A percentile compares a stretch with the other conserved stretches of the same genome.
These are phyloP conservation scores for Aspergillus quadrilineatus DNA, from an alignment of 2,329 filamentous ascomycete genomes.

Conservation along the genomic window DNA sequence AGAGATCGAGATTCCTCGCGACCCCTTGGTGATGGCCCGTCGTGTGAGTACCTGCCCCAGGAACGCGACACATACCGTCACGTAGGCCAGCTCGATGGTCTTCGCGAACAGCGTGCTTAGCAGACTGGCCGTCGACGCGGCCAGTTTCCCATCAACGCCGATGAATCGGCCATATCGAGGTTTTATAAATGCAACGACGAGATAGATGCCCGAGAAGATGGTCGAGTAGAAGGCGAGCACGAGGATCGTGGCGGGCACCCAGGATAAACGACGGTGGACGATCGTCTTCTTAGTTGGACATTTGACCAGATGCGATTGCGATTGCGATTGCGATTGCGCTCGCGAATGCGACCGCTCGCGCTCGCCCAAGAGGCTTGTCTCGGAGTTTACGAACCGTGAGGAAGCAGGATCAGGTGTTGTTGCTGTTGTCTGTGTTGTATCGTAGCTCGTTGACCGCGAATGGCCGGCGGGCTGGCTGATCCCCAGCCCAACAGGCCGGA, in stretches of 20 bases:
- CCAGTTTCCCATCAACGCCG: constrained; percentile 47
- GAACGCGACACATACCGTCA: constrained; percentile 72
- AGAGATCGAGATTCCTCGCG: constrained; percentile 67
- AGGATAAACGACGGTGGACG: constrained; percentile 33
- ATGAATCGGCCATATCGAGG: constrained; percentile 63
- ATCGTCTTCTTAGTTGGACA: constrained; percentile 34
- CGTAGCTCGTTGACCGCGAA: constrained; percentile 1
- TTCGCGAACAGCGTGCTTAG: constrained; percentile 71
- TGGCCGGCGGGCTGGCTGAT: neutral
- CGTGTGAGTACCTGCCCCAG: constrained; percentile 73
- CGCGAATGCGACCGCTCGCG: neutral
- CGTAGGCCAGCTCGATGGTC: constrained; percentile 73
- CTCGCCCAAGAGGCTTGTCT: neutral
- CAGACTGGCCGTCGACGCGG: constrained; percentile 64
- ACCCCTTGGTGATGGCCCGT: constrained; percentile 60
- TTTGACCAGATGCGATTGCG: constrained; percentile 6
- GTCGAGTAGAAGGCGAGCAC: constrained; percentile 41
- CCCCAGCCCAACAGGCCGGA: neutral
- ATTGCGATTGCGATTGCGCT: neutral
- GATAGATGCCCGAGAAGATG: constrained; percentile 52
- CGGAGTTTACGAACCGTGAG: neutral
- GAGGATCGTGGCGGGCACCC: constrained; percentile 37
- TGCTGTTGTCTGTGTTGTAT: neutral
- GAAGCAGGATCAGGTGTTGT: neutral
- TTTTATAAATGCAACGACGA: constrained; percentile 59